phyloP scores from a whole-genome alignment of 1,284 basidiomycete species.

The Earliella scabrosa region DNA sequence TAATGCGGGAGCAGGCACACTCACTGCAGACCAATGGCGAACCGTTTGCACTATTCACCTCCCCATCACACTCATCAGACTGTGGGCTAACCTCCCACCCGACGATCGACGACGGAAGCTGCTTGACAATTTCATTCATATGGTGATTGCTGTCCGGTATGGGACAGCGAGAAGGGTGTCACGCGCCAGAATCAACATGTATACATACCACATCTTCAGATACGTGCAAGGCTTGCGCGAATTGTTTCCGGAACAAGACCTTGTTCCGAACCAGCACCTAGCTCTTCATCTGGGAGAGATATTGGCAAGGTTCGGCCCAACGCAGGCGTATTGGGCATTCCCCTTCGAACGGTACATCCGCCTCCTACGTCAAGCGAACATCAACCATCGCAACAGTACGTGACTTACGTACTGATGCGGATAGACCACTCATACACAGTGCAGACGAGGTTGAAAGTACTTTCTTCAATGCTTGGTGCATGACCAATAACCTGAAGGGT shows the following conservation, averaged over 20 bases:
- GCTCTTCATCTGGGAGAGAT: conserved; percentile 36
- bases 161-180: neutral
- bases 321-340: conserved; percentile 33
- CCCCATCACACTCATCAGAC: conserved; percentile 3
- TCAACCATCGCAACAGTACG: neutral
- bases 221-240: conserved; percentile 27
- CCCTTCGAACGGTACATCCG: conserved; percentile 23
- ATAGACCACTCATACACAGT: no score
- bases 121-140: neutral
- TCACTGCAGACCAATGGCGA: conserved; percentile 34
- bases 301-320: conserved; percentile 39
- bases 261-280: conserved; percentile 45
- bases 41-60: conserved; percentile 25
- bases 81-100: neutral
- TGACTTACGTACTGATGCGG: no score
- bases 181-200: conserved; percentile 21
- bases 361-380: conserved; percentile 11
- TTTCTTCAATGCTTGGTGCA: no score
- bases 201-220: conserved; percentile 37
- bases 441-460: no score
- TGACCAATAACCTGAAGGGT: no score
- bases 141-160: conserved; percentile 3
- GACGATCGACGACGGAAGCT: neutral
- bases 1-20: conserved; percentile 22
- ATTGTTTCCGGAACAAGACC: conserved; percentile 4